Base-by-base conservation (phyloP, 257 asterid genomes). In the Nicotiana obtusifolia region DNA sequence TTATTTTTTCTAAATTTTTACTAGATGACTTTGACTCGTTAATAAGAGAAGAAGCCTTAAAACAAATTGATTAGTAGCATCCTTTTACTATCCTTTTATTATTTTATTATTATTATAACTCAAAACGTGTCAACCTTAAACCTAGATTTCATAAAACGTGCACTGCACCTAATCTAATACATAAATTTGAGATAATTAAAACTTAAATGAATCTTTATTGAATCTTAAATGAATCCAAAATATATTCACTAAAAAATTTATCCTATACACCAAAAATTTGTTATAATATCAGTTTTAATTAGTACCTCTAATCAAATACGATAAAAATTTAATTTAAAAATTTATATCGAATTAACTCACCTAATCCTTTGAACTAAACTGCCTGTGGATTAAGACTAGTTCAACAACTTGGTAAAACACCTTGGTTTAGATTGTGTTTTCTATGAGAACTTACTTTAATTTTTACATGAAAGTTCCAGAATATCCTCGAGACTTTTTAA, bases 71-170 rank as follows among this genome's bases (percentile, higher is more conserved):
- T 33, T 33, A 33, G 37, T 26, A 26, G 41, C 41, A 35, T 6
- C 44, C 44, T 37, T 37, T 37, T 37, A 9, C n/a, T n/a, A 37
- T 37, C 47, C 10, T 37, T 0, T 44, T 6, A 0, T 71, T 14
- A 13, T 71, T 2, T 24, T 49, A 24, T 47, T 7, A 14, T 5
- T 73, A 7, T 44, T 41, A 49, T 1, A n/a, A n/a, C n/a, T n/a
- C 13, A 41, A 33, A 49, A 47, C 41, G 3, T 73, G 79, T 49
- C 62, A 22, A 73, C 62, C 79, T 73, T 60, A 73, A 73, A 47
- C 79, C 26, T 73, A 73, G 16, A 14, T 73, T 7, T 49, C 61
- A 73, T 73, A 8, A 47, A 73, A 73, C 79, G 79, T 73, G 79
- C 22, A 2, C 8, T 24, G 79, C 77, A 68, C 77, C 10, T n/a